These are phyloP conservation scores for Circinella umbellata DNA, from an alignment of 371 early-diverging fungal genomes.

Conservation along the genomic window DNA sequence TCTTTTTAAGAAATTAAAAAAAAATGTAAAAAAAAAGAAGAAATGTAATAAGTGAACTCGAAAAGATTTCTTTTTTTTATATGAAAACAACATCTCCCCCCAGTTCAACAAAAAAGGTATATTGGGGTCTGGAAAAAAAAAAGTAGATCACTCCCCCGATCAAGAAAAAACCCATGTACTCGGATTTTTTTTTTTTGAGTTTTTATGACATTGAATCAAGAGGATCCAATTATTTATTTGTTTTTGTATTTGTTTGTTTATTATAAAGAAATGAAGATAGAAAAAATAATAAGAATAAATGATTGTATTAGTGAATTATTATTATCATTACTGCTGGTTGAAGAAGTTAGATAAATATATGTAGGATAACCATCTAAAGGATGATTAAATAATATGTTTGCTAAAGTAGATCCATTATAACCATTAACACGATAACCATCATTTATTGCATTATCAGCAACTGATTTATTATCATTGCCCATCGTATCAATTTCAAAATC, in stretches of 20 bases:
- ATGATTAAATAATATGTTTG: constrained; percentile 25
- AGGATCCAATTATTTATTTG: no score
- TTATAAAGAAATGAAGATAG: background rate
- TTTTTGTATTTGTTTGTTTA: no score
- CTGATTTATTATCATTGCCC: constrained; percentile 44
- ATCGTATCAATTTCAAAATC: constrained; percentile 41
- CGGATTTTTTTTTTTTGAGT: no score
- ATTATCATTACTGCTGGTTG: background rate
- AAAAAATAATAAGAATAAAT: background rate
- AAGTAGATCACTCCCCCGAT: no score
- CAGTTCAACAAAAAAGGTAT: no score
- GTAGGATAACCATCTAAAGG: constrained; percentile 22
- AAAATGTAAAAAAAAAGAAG: background rate
- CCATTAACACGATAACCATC: constrained; percentile 32
- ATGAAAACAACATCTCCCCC: no score
- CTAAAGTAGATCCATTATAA: constrained; percentile 18
- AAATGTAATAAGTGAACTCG: no score
- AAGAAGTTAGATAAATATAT: constrained; percentile 19
- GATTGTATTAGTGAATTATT: no score
- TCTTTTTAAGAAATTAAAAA: background rate
- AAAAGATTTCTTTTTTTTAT: no score
- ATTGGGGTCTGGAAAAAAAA: no score
- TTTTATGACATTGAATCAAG: no score
- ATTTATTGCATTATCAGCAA: constrained; percentile 40
- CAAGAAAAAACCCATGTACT: background rate